Evolutionary conservation across 805 yeast species (phyloP).

Genomic region (Tetrapisispora nanseiensis): DNA sequence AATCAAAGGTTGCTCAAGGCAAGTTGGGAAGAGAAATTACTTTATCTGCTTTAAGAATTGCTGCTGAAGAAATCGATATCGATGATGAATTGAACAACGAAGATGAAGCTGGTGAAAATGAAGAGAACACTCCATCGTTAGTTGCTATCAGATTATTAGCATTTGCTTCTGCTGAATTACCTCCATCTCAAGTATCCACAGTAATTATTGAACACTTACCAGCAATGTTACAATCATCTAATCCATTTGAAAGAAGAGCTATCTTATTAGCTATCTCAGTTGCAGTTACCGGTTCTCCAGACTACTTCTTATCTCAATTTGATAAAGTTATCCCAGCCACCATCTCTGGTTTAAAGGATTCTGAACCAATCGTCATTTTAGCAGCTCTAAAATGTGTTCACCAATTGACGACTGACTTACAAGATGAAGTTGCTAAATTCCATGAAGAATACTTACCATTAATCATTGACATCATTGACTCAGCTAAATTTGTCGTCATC

Average conservation of each 20-base stretch:
- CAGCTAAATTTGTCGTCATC: constrained; percentile 71
- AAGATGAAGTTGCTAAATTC: constrained; percentile 72
- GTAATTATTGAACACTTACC: constrained; percentile 64
- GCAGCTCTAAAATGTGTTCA: constrained; percentile 79
- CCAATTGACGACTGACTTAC: constrained; percentile 72
- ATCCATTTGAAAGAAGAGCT: constrained; percentile 77
- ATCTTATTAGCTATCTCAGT: constrained; percentile 73
- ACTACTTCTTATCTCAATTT: constrained; percentile 68
- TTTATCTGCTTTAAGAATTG: constrained; percentile 60
- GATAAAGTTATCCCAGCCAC: constrained; percentile 63
- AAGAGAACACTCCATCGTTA: constrained; percentile 71
- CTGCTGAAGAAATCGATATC: constrained; percentile 74
- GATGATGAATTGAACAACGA: constrained; percentile 66
- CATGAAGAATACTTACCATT: constrained; percentile 79
- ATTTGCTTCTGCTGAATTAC: constrained; percentile 69
- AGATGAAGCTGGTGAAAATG: constrained; percentile 87
- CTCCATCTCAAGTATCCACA: constrained; percentile 83
- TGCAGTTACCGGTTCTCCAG: constrained; percentile 90
- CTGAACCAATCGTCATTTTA: constrained; percentile 63
- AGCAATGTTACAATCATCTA: constrained; percentile 47
- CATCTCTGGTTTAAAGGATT: constrained; percentile 67
- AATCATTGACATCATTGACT: constrained; percentile 77
- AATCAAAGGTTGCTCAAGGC: constrained; percentile 65
- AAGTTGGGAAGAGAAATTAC: constrained; percentile 80
- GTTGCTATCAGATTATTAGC: constrained; percentile 75